Conservation (phyloP, 768 basidiomycete species). For the Naganishia vishniacii region DNA sequence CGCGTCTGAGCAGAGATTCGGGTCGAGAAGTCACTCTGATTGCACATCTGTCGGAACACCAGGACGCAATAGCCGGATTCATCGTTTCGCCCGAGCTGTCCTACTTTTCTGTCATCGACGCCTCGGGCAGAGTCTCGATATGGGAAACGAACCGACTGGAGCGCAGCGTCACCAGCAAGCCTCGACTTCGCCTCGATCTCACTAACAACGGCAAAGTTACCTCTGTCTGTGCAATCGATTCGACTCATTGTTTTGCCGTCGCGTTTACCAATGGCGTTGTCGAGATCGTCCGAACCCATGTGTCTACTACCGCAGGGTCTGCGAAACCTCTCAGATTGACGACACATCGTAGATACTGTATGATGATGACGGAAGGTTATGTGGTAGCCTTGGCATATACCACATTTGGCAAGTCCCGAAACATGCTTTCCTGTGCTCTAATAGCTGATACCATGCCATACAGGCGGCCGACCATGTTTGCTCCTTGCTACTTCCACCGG, state of each 20-base stretch:
- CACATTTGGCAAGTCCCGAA: neutral
- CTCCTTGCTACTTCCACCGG: conserved; percentile 81
- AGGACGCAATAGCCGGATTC: conserved; percentile 69
- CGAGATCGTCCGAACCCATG: conserved; percentile 35
- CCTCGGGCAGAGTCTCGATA: conserved; percentile 51
- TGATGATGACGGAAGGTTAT: neutral
- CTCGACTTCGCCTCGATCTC: conserved; percentile 61
- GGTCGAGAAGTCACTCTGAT: conserved; percentile 56
- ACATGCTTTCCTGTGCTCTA: neutral
- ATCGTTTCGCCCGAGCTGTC: conserved; percentile 87
- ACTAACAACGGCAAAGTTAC: conserved; percentile 43
- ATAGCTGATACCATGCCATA: neutral
- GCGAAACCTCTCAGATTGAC: neutral
- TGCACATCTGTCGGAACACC: conserved; percentile 76
- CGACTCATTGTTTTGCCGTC: conserved; percentile 28
- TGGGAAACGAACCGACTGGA: conserved; percentile 76
- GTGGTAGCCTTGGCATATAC: neutral
- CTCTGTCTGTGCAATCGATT: conserved; percentile 23
- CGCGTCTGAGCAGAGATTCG: neutral
- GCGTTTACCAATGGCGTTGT: conserved; percentile 25
- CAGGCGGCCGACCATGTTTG: conserved; percentile 62
- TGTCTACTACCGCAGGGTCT: neutral
- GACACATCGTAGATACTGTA: neutral
- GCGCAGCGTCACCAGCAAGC: conserved; percentile 81
- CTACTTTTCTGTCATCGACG: conserved; percentile 60